Evolutionary conservation across 2,329 filamentous ascomycete species (phyloP), one percentile per base, ranked within the genome.

Genomic region (Daldinia sp.): DNA sequence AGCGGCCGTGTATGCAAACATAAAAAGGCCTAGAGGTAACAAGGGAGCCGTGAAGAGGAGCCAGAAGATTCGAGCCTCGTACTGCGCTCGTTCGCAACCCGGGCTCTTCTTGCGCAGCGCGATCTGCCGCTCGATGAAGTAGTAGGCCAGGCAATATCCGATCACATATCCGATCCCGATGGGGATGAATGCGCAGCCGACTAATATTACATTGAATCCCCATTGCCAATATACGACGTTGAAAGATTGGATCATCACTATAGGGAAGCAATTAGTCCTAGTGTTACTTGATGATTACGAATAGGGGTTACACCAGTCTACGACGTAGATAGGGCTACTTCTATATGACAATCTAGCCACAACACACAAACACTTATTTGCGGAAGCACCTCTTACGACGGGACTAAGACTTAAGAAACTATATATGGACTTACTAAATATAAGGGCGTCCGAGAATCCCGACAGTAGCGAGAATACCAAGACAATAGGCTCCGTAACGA

Each of bases 401-500:
- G 6, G 25, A 1, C 23, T 23, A 1, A 6, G 15, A 13, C 15
- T 13, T 45, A 45, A 15, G 13, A 45, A 13, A 27, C 13, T 45
- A 27, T 45, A 15, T 27, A 27, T 45, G 39, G n/a, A 63, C 60
- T 61, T 34, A 66, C 63, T 91, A 79, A 92, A 93, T 76, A 92
- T 92, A 3, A 93, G 83, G 2, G 89, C 89, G 61, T 92, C 90
- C 8, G 85, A 87, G 79, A 92, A 92, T 29, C 90, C 90, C 2
- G 85, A 89, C 4, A 92, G 85, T 0, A 92, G 82, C 1, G 90
- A 92, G 4, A 92, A 80, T 34, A 84, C 85, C 13, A 90, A 79
- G 9, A 92, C 90, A 59, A 93, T 93, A 3, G 90, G 90, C 77
- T 93, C 90, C 0, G 86, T 90, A 30, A 90, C 66, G 73, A 92